phyloP scores from a whole-genome alignment of 2,329 filamentous ascomycete species.

The Elsinoe australis region DNA sequence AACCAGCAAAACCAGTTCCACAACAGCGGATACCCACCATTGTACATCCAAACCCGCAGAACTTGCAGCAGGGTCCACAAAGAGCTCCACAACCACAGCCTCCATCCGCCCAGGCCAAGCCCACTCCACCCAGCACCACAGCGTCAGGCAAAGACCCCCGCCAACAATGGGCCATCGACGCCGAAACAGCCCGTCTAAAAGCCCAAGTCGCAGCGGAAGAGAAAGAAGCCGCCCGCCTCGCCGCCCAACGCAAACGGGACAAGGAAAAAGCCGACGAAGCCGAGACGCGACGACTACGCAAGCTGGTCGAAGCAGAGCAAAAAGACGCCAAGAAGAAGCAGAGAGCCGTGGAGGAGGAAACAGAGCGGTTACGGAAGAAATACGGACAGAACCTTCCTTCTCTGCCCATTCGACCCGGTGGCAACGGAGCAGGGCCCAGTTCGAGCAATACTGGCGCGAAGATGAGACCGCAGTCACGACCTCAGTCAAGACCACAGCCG shows the following conservation, averaged over 20 bases:
- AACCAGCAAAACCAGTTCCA: slow-evolving; percentile 19
- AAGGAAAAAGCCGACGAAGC: slow-evolving; percentile 52
- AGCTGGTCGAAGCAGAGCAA: slow-evolving; percentile 60
- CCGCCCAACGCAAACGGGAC: slow-evolving; percentile 48
- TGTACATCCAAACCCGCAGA: slow-evolving; percentile 18
- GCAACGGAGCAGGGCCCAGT: slow-evolving; percentile 6
- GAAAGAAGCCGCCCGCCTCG: slow-evolving; percentile 29
- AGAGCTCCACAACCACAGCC: slow-evolving; percentile 22
- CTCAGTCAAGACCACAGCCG: slow-evolving; percentile 18
- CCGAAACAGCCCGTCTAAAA: slow-evolving; percentile 42
- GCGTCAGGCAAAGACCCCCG: slow-evolving; percentile 41
- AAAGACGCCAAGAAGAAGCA: slow-evolving; percentile 49
- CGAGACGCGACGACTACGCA: slow-evolving; percentile 52
- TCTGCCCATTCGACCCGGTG: slow-evolving; percentile 27
- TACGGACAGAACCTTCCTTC: slow-evolving; percentile 46
- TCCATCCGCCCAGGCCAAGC: background rate
- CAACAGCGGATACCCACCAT: slow-evolving; percentile 3
- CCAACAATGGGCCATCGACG: slow-evolving; percentile 46
- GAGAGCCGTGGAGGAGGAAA: slow-evolving; percentile 61
- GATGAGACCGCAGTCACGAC: slow-evolving; percentile 16
- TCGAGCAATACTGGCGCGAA: slow-evolving; percentile 18
- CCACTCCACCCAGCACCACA: slow-evolving; percentile 20
- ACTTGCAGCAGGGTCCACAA: slow-evolving; percentile 23
- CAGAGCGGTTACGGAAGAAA: slow-evolving; percentile 59
- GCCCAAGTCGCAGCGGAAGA: slow-evolving; percentile 38